phyloP scores from a whole-genome alignment of 129 eudicot genomes.

The Daucus carota region DNA sequence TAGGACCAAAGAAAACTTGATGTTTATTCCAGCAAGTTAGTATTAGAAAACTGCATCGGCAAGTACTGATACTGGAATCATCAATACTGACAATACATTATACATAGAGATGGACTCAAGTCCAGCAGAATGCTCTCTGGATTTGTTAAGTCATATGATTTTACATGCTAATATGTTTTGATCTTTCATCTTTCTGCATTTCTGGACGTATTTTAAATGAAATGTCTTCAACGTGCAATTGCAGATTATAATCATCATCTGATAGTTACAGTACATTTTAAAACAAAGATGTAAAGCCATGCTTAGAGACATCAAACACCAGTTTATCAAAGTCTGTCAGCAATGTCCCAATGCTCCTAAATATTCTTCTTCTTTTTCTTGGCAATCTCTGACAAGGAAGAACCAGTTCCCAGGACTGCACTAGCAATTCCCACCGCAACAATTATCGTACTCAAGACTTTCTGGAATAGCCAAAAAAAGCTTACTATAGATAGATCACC shows the following conservation, averaged over 20 bases:
- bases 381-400: slow-evolving; percentile 1
- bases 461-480: neutral
- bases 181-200: too few relatives aligned
- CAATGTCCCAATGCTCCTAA: neutral
- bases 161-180: too few relatives aligned
- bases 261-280: neutral
- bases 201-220: too few relatives aligned
- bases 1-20: too few relatives aligned
- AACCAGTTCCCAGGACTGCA: neutral
- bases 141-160: too few relatives aligned
- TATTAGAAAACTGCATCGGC: too few relatives aligned
- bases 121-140: too few relatives aligned
- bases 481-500: neutral
- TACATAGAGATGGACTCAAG: too few relatives aligned
- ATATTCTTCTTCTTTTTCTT: neutral
- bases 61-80: too few relatives aligned
- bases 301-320: neutral
- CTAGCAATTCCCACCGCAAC: slow-evolving; percentile 2
- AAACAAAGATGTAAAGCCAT: too few relatives aligned
- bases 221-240: neutral
- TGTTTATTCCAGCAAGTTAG: too few relatives aligned
- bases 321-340: neutral
- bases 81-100: too few relatives aligned
- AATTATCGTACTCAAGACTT: neutral
- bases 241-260: neutral